Base-by-base conservation (phyloP, 2,329 filamentous ascomycete genomes). In the Tolypocladium inflatum region DNA sequence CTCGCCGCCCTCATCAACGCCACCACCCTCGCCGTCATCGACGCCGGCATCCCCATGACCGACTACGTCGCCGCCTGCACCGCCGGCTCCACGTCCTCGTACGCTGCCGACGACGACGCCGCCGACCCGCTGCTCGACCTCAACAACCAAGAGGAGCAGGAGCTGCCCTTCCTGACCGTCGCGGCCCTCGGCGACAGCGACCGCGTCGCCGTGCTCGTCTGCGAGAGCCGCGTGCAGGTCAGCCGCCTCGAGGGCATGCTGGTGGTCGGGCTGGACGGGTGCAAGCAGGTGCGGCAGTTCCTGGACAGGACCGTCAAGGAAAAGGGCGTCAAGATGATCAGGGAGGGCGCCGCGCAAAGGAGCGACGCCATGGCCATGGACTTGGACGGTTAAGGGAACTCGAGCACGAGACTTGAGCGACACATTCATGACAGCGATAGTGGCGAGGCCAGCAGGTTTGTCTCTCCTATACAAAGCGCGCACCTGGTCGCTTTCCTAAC, bases 11-110 rank as follows among this genome's bases (percentile, higher is more conserved):
- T 93, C 52, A 79, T 97, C 65, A 99, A 99, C 68, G 94, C 94
- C 4, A 84, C 89, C 0, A 96, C 93, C 0, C 83, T 99, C 15
- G 94, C 94, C 0, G 84, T 97, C 26, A 87, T 97, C 61, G 94
- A 99, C 70, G 94, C 94, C 0, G 94, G 94, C 56, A 88, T 99
- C 23, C 94, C 94, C 30, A 97, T 97, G 92, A 85, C 86, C 3
- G 91, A 96, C 69, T 95, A 97, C 70, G 83, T 97, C 3, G 86
- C 87, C 26, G 91, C 92, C 7, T 95, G 90, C 74, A 96, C 92
- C 0, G 89, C 91, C 0, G 94, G 92, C 4, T 89, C 87, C 17
- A 90, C 88, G 0, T 86, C 86, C 0, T 82, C 84, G 0, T 83
- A 88, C 63, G 78, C 82, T 0, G 78, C 79, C 1, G 83, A 83